phyloP scores from a whole-genome alignment of 192 early-diverging fungal genomes.

The Gonapodya sp. region DNA sequence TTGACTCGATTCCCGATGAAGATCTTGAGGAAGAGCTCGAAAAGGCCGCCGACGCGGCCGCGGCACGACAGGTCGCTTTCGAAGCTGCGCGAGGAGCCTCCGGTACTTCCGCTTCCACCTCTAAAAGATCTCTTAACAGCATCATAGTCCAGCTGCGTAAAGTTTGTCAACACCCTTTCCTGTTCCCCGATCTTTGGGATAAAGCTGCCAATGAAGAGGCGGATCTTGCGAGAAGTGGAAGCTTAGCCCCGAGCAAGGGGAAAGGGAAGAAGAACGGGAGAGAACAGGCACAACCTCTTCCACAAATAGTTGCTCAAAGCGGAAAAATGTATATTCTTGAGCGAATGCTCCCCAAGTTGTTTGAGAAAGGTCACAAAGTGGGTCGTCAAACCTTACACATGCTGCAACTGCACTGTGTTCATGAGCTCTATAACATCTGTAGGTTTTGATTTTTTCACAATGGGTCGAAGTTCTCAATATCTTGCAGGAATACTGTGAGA shows the following conservation, averaged over 20 bases:
- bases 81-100: not conserved
- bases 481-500: slow-evolving; percentile 43
- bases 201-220: slow-evolving; percentile 62
- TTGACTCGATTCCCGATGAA: not conserved
- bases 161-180: slow-evolving; percentile 91
- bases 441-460: slow-evolving; percentile 78
- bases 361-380: slow-evolving; percentile 78
- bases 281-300: slow-evolving; percentile 13
- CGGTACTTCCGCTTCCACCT: slow-evolving; percentile 12
- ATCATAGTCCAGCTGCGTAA: slow-evolving; percentile 83
- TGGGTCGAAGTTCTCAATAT: slow-evolving; percentile 83
- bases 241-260: not conserved
- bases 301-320: slow-evolving; percentile 49
- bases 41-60: not conserved
- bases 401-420: no score
- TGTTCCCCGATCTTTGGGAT: slow-evolving; percentile 20
- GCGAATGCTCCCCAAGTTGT: slow-evolving; percentile 66
- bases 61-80: not conserved
- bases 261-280: not conserved
- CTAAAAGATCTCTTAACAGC: slow-evolving; percentile 25
- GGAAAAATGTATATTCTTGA: slow-evolving; percentile 87
- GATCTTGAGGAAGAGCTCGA: not conserved
- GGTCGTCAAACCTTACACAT: no score
- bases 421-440: no score
- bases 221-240: slow-evolving; percentile 12